These are phyloP conservation scores for Neocallimastix lanati DNA, from an alignment of 192 early-diverging fungal species.

Conservation along the genomic window DNA sequence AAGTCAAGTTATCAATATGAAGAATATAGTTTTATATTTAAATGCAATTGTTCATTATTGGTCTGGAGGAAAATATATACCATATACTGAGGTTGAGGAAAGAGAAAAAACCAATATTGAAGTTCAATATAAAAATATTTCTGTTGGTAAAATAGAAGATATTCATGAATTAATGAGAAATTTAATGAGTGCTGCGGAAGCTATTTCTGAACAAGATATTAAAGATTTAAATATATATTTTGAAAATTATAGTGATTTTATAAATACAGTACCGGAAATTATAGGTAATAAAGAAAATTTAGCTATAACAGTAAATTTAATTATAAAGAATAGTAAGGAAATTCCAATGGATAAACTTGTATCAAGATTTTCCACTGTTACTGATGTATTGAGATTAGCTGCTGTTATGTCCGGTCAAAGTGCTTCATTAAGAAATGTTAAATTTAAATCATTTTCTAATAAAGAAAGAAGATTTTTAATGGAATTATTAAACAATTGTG, in stretches of 20 bases:
- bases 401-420: background rate
- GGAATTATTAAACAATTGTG: background rate
- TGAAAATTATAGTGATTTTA: background rate
- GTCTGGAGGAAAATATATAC: background rate
- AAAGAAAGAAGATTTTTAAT: background rate
- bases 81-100: background rate
- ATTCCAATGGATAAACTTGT: background rate
- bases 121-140: background rate
- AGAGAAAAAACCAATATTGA: background rate
- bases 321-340: background rate
- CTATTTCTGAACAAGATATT: background rate
- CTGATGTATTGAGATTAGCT: background rate
- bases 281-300: background rate
- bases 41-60: background rate
- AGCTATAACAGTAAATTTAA: background rate
- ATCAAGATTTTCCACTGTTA: background rate
- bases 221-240: background rate
- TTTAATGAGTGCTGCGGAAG: background rate
- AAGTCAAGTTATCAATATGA: background rate
- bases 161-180: background rate
- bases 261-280: background rate
- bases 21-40: background rate
- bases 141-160: background rate
- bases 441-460: background rate
- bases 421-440: background rate